Evolutionary conservation across 257 asterid genomes (phyloP).

Genomic region (Ligustrum vulgare): DNA sequence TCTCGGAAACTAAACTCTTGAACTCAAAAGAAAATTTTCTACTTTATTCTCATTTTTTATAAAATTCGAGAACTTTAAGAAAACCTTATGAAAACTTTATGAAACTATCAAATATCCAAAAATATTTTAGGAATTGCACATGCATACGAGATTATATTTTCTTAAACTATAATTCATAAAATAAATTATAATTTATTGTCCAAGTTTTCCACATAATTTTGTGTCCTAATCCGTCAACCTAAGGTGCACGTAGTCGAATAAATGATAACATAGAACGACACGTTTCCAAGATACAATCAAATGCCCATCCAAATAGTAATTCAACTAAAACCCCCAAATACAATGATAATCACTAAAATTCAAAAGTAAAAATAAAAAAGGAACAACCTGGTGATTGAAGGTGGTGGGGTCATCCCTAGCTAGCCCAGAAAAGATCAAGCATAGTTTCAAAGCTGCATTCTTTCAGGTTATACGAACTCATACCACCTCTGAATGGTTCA

Average conservation of each 20-base stretch:
- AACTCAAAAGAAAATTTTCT: no score
- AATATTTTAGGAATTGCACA: neutral
- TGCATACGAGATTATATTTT: no score
- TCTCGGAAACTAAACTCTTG: no score
- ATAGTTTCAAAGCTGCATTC: slow-evolving; percentile 65
- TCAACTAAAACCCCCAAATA: neutral
- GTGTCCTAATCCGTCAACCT: neutral
- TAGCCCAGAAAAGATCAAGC: slow-evolving; percentile 85
- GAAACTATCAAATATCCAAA: neutral
- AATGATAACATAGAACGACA: neutral
- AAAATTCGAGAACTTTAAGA: no score
- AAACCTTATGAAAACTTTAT: neutral
- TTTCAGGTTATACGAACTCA: slow-evolving; percentile 83
- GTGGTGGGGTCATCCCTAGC: slow-evolving; percentile 98
- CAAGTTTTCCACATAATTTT: neutral
- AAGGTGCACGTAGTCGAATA: neutral
- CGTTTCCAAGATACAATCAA: neutral
- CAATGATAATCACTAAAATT: no score
- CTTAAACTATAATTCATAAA: no score
- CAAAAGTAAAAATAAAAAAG: no score
- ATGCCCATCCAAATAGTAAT: neutral
- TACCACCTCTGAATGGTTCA: slow-evolving; percentile 85
- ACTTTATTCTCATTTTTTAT: no score
- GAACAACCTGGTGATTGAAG: slow-evolving; percentile 77
- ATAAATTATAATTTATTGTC: neutral